Evolutionary conservation across 163 green algal species (phyloP).

Genomic region (Chloroidium sp.): DNA sequence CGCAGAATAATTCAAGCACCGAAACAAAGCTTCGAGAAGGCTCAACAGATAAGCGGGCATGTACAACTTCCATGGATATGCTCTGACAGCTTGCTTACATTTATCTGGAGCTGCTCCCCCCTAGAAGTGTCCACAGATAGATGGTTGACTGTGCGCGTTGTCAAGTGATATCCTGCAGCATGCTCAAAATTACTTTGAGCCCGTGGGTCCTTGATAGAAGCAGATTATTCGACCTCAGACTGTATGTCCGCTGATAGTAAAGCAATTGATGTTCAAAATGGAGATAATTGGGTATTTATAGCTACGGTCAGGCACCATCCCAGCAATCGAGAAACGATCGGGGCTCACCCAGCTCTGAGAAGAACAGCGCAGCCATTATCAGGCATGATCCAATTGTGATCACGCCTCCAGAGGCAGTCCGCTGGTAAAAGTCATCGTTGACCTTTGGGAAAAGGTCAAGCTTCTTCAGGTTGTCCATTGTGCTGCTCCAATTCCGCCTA

Average conservation of each 20-base stretch:
- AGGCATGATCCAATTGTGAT: constrained; percentile 82
- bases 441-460: constrained; percentile 68
- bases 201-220: too few species aligned
- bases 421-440: constrained; percentile 86
- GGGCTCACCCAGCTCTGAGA: constrained; percentile 77
- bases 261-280: too few species aligned
- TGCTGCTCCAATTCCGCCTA: background rate
- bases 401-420: constrained; percentile 76
- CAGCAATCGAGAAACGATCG: too few species aligned
- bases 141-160: constrained; percentile 26
- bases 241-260: too few species aligned
- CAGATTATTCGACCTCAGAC: too few species aligned
- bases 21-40: too few species aligned
- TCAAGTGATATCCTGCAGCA: constrained; percentile 4
- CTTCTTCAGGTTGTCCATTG: constrained; percentile 35
- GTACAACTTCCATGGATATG: too few species aligned
- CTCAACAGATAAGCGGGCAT: too few species aligned
- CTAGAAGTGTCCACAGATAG: constrained; percentile 81
- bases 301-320: too few species aligned
- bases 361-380: constrained; percentile 88
- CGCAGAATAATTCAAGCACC: too few species aligned
- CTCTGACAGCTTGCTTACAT: constrained; percentile 43
- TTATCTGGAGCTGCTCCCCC: constrained; percentile 76
- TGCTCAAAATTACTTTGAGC: too few species aligned
- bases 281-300: too few species aligned